Base-by-base conservation (phyloP, 768 basidiomycete species). In the Lactarius vividus region DNA sequence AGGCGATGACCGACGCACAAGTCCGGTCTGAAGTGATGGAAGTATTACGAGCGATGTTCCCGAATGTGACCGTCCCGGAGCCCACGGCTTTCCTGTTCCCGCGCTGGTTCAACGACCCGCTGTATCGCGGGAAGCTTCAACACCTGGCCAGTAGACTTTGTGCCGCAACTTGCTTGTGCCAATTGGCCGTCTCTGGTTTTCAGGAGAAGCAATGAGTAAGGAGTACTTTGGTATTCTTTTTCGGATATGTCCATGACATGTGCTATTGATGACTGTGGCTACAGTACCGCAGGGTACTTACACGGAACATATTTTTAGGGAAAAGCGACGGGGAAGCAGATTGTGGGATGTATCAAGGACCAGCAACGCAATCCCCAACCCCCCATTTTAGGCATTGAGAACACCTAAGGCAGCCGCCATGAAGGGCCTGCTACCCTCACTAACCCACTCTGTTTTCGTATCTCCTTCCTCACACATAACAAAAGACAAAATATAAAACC, bases 81-180 rank as follows among this genome's bases (percentile, higher is more conserved):
- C 85, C 87, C 0, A 67, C 76, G 3, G 83, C 79, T n/a, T 83
- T 88, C 71, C 77, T 77, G 70, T 80, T 84, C 67, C 78, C 80
- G 2, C 75, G 79, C 2, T 88, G 87, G 88, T 69, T 77, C 57
- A 72, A 73, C 5, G 78, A 87, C 71, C 79, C 81, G 4, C 73
- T 83, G 39, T 83, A 77, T 72, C 79, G 84, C 16, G 84, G 84
- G 84, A 8, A 84, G 85, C 8, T 89, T 85, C 70, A 84, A 83
- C 23, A 89, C 87, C 68, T 88, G 86, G 86, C 85, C 85, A 0
- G 74, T 87, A 2, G 79, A 82, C 2, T 87, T 85, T 67, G 75
- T 81, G 20, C 16, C 61, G 52, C 49, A 84, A 88, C 69, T 69
- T 87, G 58, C 79, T 82, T 62, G 82, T 83, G 3, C 83, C 82